Conservation (phyloP, 345 rosid genomes). For the Arabidopsis suecica region DNA sequence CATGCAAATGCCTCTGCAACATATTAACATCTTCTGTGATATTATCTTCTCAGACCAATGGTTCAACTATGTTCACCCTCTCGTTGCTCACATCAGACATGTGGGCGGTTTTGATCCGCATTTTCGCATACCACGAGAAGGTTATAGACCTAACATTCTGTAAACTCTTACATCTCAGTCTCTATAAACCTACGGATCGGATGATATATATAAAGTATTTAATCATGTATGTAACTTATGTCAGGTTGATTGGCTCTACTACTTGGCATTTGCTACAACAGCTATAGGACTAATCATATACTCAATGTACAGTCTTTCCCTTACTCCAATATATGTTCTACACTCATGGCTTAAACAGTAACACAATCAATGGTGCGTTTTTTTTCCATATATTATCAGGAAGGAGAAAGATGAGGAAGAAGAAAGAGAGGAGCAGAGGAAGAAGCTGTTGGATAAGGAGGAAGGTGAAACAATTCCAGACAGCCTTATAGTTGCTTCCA, state of each 20-base stretch:
- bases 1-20: neutral
- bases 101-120: conserved; percentile 93
- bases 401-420: conserved; percentile 32
- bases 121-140: conserved; percentile 87
- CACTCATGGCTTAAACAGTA: neutral
- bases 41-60: conserved; percentile 55
- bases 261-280: conserved; percentile 75
- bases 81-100: conserved; percentile 90
- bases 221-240: no score
- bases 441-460: conserved; percentile 3
- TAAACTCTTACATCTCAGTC: no score
- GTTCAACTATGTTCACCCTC: conserved; percentile 86
- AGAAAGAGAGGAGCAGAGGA: conserved; percentile 16
- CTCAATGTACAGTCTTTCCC: conserved; percentile 58
- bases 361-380: no score
- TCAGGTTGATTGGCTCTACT: conserved; percentile 85
- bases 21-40: neutral
- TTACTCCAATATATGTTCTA: neutral
- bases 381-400: conserved; percentile 10
- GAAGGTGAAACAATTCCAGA: neutral
- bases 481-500: neutral
- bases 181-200: no score
- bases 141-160: conserved; percentile 37
- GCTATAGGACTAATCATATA: conserved; percentile 68
- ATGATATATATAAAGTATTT: no score